A percentile compares a stretch with the other conserved stretches of the same genome.
Evolutionary conservation across 2,329 filamentous ascomycete species (phyloP).

Genomic region (Aspergillus spinulosporus): DNA sequence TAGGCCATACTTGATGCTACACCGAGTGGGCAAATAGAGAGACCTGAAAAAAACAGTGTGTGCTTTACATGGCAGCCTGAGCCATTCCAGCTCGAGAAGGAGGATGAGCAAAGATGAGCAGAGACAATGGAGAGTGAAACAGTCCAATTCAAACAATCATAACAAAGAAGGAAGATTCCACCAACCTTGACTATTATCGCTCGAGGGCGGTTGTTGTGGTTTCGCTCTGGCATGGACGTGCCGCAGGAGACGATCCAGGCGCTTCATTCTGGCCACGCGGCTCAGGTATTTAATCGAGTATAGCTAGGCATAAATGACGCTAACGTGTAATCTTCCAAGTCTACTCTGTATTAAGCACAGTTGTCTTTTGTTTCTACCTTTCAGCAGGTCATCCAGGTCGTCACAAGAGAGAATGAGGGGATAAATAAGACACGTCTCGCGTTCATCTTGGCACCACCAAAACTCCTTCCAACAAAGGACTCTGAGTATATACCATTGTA

Average conservation of each 20-base stretch:
- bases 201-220: conserved; percentile 8
- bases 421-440: not conserved
- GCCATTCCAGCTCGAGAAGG: not conserved
- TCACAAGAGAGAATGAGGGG: not conserved
- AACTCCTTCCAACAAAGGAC: no score
- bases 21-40: not conserved
- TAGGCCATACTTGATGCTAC: not conserved
- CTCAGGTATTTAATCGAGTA: not conserved
- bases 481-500: no score
- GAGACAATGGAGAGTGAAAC: not conserved
- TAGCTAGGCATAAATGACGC: conserved; percentile 6
- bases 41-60: no score
- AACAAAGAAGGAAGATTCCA: not conserved
- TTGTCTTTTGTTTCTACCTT: no score
- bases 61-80: not conserved
- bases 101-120: not conserved
- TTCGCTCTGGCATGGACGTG: conserved; percentile 21
- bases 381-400: no score
- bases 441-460: not conserved
- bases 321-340: not conserved
- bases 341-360: not conserved
- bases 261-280: conserved; percentile 19
- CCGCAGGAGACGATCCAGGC: conserved; percentile 20
- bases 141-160: conserved; percentile 4
- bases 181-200: conserved; percentile 5